Percentiles rank a stretch among this genome's conserved stretches.
phyloP scores from a whole-genome alignment of 2,329 filamentous ascomycete species.

The Alternaria conjuncta region DNA sequence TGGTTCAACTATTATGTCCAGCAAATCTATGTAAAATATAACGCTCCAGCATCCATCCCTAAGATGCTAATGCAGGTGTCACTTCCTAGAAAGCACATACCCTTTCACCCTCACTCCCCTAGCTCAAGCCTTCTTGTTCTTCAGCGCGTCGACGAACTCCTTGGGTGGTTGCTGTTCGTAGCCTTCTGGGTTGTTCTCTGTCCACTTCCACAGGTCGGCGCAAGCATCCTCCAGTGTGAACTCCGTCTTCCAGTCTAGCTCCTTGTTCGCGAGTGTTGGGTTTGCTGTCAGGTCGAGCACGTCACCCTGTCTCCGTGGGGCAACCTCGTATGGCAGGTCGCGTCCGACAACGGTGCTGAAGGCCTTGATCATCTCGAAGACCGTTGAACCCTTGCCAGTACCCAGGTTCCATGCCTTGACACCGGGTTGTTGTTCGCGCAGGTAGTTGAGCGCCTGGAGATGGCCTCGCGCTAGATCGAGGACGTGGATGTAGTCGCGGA shows the following conservation, averaged over 20 bases:
- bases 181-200: constrained; percentile 92
- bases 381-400: constrained; percentile 91
- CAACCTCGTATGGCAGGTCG: constrained; percentile 85
- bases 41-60: not conserved
- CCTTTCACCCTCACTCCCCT: not conserved
- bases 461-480: constrained; percentile 88
- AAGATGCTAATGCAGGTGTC: not conserved
- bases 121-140: constrained; percentile 34
- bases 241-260: constrained; percentile 92
- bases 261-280: constrained; percentile 82
- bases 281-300: constrained; percentile 95
- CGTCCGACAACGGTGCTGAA: constrained; percentile 88
- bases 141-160: constrained; percentile 70
- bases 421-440: constrained; percentile 82
- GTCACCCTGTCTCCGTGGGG: constrained; percentile 81
- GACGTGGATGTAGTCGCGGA: constrained; percentile 98
- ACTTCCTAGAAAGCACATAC: not conserved
- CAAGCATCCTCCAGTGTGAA: constrained; percentile 91
- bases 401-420: constrained; percentile 97
- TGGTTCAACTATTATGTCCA: not conserved
- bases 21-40: not conserved
- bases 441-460: constrained; percentile 86
- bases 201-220: constrained; percentile 95
- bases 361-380: constrained; percentile 96
- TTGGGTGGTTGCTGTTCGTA: constrained; percentile 91